phyloP scores from a whole-genome alignment of 2,329 filamentous ascomycete species.

The Penicillium expansum region DNA sequence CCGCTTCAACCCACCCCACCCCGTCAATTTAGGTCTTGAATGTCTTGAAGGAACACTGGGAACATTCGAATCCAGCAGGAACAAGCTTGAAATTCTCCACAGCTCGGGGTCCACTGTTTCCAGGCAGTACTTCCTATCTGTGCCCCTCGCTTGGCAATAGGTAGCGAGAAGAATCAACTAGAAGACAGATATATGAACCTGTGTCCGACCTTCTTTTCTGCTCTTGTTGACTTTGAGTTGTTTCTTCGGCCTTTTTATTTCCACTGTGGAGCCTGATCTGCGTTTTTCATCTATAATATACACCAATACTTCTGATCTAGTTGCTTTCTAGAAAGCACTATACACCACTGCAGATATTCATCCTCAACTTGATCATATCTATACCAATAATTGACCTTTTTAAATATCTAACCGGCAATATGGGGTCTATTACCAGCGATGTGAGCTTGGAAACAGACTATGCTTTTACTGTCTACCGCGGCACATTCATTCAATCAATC shows the following conservation, averaged over 20 bases:
- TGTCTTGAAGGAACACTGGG: neutral
- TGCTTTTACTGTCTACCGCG: conserved; percentile 52
- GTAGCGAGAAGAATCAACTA: neutral
- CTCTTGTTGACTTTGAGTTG: neutral
- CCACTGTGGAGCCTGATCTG: neutral
- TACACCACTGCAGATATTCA: neutral
- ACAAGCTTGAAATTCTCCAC: neutral
- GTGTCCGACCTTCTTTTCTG: neutral
- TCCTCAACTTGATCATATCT: neutral
- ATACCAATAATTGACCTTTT: neutral
- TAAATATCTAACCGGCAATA: neutral
- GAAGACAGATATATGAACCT: neutral
- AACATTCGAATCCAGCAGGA: conserved; percentile 11
- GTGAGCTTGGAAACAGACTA: conserved; percentile 15
- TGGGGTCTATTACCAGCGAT: neutral
- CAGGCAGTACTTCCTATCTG: neutral
- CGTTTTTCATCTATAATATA: neutral
- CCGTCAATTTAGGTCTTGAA: neutral
- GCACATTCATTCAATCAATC: conserved; percentile 60
- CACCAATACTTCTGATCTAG: neutral
- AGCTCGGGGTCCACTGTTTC: neutral
- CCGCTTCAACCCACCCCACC: neutral
- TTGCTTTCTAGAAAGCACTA: neutral
- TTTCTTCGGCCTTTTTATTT: neutral
- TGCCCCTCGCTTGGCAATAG: neutral